Percentiles rank a stretch among this genome's conserved stretches.
Conservation (phyloP, 805 yeast genomes). For the Pichia sporocuriosa region DNA sequence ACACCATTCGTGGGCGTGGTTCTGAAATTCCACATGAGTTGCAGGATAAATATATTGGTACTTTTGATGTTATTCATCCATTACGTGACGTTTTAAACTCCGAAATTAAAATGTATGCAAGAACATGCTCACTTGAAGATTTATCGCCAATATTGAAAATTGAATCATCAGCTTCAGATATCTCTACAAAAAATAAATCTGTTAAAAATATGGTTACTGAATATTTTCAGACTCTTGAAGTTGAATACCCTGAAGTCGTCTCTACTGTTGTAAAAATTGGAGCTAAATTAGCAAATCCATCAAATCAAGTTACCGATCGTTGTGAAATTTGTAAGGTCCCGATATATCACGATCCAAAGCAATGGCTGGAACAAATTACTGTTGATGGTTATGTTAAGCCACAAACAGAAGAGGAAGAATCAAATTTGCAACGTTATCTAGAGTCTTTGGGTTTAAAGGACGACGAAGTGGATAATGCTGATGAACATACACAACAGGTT, state of each 20-base stretch:
- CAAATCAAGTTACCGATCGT: conserved; percentile 12
- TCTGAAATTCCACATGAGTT: conserved; percentile 41
- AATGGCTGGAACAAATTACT: conserved; percentile 67
- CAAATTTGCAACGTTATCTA: conserved; percentile 23
- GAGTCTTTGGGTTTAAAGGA: conserved; percentile 6
- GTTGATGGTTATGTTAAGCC: conserved; percentile 49
- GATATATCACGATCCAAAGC: conserved; percentile 50
- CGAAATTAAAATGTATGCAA: conserved; percentile 55
- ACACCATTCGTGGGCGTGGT: conserved; percentile 86
- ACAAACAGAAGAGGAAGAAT: conserved; percentile 35
- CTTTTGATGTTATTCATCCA: conserved; percentile 51
- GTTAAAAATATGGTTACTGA: conserved; percentile 70
- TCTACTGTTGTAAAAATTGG: conserved; percentile 91
- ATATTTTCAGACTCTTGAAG: conserved; percentile 67
- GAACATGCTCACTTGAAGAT: conserved; percentile 34
- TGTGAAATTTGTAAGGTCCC: conserved; percentile 55
- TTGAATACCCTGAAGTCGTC: conserved; percentile 79
- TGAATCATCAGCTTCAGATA: conserved; percentile 13
- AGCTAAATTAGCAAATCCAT: conserved; percentile 57
- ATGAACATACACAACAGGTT: conserved; percentile 4
- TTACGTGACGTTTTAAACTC: conserved; percentile 65
- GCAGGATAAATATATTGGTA: conserved; percentile 22
- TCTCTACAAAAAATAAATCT: conserved; percentile 64
- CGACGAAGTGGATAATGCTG: background rate
- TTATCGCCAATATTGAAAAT: conserved; percentile 20